Evolutionary conservation across 108 stramenopile species (phyloP).

Genomic region (Cyclotella kingstonii): DNA sequence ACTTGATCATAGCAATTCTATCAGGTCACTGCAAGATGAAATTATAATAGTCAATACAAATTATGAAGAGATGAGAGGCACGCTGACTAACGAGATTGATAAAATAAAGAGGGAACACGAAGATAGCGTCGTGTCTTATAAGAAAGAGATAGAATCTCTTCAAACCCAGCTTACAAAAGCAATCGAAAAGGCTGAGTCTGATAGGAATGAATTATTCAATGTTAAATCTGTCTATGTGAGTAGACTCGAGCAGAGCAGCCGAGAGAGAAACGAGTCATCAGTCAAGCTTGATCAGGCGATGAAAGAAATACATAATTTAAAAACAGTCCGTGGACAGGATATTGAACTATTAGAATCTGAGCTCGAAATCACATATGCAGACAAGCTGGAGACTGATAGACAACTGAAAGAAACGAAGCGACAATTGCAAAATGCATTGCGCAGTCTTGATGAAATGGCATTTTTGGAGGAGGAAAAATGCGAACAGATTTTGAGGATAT

Average conservation of each 20-base stretch:
- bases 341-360: conserved; percentile 30
- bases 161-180: conserved; percentile 16
- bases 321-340: conserved; percentile 22
- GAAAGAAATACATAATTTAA: conserved; percentile 13
- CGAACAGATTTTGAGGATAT: conserved; percentile 21
- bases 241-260: conserved; percentile 3
- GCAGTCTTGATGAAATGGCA: conserved; percentile 38
- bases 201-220: conserved; percentile 5
- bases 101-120: conserved; percentile 18
- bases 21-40: conserved; percentile 16
- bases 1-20: conserved; percentile 12
- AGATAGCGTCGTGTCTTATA: conserved; percentile 10
- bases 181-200: conserved; percentile 6
- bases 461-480: conserved; percentile 33
- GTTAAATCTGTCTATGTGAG: conserved; percentile 8
- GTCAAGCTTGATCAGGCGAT: conserved; percentile 8
- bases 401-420: conserved; percentile 25
- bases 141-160: conserved; percentile 29
- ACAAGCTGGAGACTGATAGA: conserved; percentile 21
- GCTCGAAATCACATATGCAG: conserved; percentile 14
- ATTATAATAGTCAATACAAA: neutral
- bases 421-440: conserved; percentile 33
- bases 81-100: conserved; percentile 14
- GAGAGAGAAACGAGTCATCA: conserved; percentile 12
- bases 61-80: conserved; percentile 5